A percentile compares a stretch with the other conserved stretches of the same genome.
Conservation (phyloP, 2,329 filamentous ascomycete genomes). For the Fusarium anguioides region DNA sequence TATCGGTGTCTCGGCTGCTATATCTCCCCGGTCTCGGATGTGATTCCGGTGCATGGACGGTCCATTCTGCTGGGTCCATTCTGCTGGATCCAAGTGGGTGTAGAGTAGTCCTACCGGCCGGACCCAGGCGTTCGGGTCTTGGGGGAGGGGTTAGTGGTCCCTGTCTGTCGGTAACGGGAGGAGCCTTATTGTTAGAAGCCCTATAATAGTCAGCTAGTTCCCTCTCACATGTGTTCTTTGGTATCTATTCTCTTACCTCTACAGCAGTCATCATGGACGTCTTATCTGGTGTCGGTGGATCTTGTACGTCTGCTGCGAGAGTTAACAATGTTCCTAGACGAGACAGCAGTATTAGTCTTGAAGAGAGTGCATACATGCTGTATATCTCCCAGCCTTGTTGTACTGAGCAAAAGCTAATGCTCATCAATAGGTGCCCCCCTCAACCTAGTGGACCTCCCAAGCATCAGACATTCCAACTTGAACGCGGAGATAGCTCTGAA, state of each 20-base stretch:
- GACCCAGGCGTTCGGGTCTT: conserved; percentile 22
- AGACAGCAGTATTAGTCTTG: conserved; percentile 41
- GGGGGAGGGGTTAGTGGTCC: neutral
- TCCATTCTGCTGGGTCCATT: conserved; percentile 6
- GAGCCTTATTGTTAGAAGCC: conserved; percentile 6
- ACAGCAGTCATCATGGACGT: conserved; percentile 18
- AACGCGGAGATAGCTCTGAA: neutral
- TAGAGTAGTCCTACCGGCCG: neutral
- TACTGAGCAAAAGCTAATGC: neutral
- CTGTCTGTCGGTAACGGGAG: conserved; percentile 33
- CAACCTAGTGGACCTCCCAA: conserved; percentile 5
- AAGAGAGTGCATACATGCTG: conserved; percentile 16
- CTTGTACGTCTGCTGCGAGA: conserved; percentile 19
- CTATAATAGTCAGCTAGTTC: conserved; percentile 22
- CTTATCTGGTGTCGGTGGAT: conserved; percentile 34
- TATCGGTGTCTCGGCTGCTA: neutral
- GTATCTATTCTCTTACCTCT: neutral
- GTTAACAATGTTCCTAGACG: conserved; percentile 6
- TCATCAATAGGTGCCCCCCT: conserved; percentile 1
- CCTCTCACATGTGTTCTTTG: neutral
- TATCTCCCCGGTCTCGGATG: conserved; percentile 12
- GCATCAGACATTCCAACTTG: neutral
- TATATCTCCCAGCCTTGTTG: neutral
- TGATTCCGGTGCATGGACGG: conserved; percentile 22
- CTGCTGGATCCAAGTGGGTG: conserved; percentile 12